phyloP scores from a whole-genome alignment of 139 green algal genomes.

The Raphidocelis subcapitata region DNA sequence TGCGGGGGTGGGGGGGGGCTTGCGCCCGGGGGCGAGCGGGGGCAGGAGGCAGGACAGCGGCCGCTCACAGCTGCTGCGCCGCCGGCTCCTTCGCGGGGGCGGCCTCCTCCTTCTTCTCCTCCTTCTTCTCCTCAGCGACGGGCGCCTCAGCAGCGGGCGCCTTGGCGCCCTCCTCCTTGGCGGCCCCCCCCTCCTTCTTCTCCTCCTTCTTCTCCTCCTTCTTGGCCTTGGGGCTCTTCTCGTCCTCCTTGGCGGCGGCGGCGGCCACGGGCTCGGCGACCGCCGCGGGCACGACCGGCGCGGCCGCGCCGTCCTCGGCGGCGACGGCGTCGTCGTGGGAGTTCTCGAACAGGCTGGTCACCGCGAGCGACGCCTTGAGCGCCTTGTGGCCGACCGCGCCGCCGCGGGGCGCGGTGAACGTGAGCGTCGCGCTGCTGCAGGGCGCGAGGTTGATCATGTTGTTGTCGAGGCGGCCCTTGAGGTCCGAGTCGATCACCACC shows the following conservation, averaged over 20 bases:
- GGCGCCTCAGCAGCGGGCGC: background rate
- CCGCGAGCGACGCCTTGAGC: background rate
- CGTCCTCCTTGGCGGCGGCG: too few relatives aligned
- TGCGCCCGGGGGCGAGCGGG: too few relatives aligned
- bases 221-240: too few relatives aligned
- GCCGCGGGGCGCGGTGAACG: slow-evolving; percentile 17
- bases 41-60: too few relatives aligned
- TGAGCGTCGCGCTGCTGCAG: slow-evolving; percentile 10
- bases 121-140: background rate
- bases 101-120: background rate
- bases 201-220: too few relatives aligned
- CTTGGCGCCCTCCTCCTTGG: too few relatives aligned
- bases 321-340: background rate
- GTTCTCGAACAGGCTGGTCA: background rate
- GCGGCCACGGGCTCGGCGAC: background rate
- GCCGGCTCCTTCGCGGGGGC: too few relatives aligned
- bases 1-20: too few relatives aligned
- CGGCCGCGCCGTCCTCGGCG: background rate
- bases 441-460: slow-evolving; percentile 28
- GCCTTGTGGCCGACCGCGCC: background rate
- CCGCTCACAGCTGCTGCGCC: too few relatives aligned
- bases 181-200: too few relatives aligned
- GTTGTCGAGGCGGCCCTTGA: slow-evolving; percentile 22
- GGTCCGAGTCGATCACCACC: slow-evolving; percentile 2
- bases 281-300: background rate